Evolutionary conservation across 257 asterid genomes (phyloP).

Genomic region (Solanum appendiculatum): DNA sequence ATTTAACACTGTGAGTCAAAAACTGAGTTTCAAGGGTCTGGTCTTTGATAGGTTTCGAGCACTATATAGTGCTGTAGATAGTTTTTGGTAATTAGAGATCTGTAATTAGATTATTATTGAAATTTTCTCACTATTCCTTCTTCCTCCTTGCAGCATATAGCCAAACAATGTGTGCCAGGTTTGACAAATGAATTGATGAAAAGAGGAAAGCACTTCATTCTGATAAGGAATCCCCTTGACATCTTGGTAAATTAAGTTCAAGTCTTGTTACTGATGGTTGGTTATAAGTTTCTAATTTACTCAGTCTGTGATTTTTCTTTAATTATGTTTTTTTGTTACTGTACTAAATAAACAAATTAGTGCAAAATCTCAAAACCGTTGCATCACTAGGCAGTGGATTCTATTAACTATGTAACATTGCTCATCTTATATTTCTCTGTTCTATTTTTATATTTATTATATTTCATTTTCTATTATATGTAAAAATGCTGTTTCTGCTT

Average conservation of each 20-base stretch:
- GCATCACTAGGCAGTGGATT: neutral
- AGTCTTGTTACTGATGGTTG: neutral
- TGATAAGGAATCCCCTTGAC: slow-evolving; percentile 78
- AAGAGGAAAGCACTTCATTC: slow-evolving; percentile 74
- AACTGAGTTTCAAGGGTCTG: neutral
- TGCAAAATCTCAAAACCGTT: neutral
- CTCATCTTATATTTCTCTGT: neutral
- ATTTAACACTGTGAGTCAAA: neutral
- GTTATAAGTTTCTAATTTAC: neutral
- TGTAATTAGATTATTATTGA: neutral
- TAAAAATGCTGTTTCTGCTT: neutral
- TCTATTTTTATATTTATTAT: neutral
- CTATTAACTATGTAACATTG: neutral
- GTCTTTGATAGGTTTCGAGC: neutral
- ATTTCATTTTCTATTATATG: neutral
- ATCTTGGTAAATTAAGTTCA: slow-evolving; percentile 50
- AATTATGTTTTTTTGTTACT: neutral
- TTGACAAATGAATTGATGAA: slow-evolving; percentile 51
- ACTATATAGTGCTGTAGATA: neutral
- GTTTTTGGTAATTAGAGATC: neutral
- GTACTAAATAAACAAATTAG: neutral
- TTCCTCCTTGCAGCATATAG: slow-evolving; percentile 60
- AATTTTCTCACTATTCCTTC: neutral
- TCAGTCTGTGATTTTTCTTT: neutral
- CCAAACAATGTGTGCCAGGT: slow-evolving; percentile 66